Conservation (phyloP, 345 rosid species). For the Citrus australasica region DNA sequence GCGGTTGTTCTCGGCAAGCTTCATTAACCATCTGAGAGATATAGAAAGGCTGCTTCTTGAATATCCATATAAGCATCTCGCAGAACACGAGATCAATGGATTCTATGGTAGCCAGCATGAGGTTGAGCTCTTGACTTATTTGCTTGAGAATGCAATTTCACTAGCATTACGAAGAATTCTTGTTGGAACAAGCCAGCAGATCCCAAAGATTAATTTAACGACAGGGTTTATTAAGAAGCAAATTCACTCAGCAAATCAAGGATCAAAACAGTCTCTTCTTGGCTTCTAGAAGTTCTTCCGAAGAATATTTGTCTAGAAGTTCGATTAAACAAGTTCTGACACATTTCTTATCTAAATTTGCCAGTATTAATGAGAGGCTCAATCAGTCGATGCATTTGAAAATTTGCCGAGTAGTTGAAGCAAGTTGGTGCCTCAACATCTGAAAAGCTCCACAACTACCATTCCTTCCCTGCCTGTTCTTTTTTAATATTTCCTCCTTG, state of each 20-base stretch:
- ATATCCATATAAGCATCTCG: conserved; percentile 5
- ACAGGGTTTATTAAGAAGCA: neutral
- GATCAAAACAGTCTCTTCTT: neutral
- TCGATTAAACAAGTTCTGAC: neutral
- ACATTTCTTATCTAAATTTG: neutral
- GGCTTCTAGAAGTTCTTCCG: neutral
- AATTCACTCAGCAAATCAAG: neutral
- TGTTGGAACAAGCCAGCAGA: neutral
- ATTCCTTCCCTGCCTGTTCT: neutral
- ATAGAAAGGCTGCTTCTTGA: conserved; percentile 2
- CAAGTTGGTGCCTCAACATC: conserved; percentile 21
- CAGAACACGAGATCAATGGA: conserved; percentile 8
- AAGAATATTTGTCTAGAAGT: neutral
- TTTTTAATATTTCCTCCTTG: neutral
- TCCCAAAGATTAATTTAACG: neutral
- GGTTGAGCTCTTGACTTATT: conserved; percentile 11
- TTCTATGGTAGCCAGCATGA: conserved; percentile 3
- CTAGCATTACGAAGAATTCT: neutral
- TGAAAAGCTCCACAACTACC: conserved; percentile 19
- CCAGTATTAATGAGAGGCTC: neutral
- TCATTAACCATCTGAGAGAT: neutral
- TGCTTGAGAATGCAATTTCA: conserved; percentile 5
- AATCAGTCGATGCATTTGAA: neutral
- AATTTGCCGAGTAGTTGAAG: neutral
- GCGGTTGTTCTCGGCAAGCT: conserved; percentile 7